Conservation (phyloP, 192 early-diverging fungal species). For the Coemansia interrupta region DNA sequence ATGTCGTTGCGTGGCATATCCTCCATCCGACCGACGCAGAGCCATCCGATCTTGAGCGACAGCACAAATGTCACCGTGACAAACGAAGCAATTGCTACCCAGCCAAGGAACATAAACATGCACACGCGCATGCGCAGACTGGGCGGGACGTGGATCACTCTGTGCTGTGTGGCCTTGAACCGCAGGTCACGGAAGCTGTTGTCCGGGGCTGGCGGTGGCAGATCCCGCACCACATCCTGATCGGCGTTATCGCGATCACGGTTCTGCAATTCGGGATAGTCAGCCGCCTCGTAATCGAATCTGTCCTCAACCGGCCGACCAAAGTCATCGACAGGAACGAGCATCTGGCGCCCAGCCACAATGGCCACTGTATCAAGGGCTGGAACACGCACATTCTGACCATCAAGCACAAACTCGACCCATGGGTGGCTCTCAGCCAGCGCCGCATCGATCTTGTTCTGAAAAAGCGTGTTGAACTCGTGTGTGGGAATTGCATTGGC, state of each 20-base stretch:
- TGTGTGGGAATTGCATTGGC: conserved; percentile 18
- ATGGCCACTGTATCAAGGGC: conserved; percentile 80
- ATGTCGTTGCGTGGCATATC: conserved; percentile 67
- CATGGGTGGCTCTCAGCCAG: conserved; percentile 43
- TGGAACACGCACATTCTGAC: conserved; percentile 75
- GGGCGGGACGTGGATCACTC: conserved; percentile 79
- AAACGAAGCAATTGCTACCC: conserved; percentile 30
- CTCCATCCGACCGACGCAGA: conserved; percentile 20
- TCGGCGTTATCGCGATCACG: conserved; percentile 6
- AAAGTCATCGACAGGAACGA: conserved; percentile 68
- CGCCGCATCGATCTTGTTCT: conserved; percentile 35
- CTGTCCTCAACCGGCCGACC: conserved; percentile 55
- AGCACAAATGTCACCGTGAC: conserved; percentile 53
- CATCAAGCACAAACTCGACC: conserved; percentile 61
- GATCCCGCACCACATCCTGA: conserved; percentile 9
- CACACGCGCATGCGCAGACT: conserved; percentile 14
- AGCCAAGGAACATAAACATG: conserved; percentile 25
- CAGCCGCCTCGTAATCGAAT: conserved; percentile 60
- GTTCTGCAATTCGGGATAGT: conserved; percentile 50
- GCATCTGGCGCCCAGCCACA: conserved; percentile 71
- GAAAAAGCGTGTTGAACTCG: conserved; percentile 28
- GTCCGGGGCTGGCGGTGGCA: conserved; percentile 35
- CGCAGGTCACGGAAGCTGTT: conserved; percentile 56
- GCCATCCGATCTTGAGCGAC: conserved; percentile 52
- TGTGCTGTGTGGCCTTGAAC: conserved; percentile 58